Percentiles rank a stretch among this genome's conserved stretches.
Conservation (phyloP, 768 basidiomycete species). For the Baorangia bicolor region DNA sequence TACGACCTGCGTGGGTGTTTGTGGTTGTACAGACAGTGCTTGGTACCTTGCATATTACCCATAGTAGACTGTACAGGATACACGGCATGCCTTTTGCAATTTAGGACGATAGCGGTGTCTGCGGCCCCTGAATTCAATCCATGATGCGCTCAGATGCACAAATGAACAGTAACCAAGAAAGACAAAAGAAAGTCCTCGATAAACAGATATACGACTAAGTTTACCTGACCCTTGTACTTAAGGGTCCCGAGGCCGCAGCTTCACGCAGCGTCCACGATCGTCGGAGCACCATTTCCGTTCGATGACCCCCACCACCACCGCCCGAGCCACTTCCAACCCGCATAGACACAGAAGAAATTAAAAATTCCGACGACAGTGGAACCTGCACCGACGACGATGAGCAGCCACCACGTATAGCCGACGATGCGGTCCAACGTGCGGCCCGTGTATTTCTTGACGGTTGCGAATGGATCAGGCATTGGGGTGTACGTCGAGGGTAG, state of each 20-base stretch:
- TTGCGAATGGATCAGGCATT: conserved; percentile 50
- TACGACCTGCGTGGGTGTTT: neutral
- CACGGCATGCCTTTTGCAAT: neutral
- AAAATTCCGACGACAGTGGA: conserved; percentile 66
- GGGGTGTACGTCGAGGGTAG: conserved; percentile 54
- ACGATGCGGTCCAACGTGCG: conserved; percentile 67
- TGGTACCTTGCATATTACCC: neutral
- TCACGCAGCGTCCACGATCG: conserved; percentile 19
- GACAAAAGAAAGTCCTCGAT: neutral
- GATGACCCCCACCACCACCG: conserved; percentile 22
- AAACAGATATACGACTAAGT: neutral
- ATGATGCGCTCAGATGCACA: neutral
- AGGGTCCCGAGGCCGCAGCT: neutral
- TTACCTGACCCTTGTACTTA: neutral
- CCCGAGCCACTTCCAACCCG: conserved; percentile 62
- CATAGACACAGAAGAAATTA: conserved; percentile 68
- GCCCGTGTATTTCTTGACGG: conserved; percentile 62
- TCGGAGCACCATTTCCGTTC: conserved; percentile 4
- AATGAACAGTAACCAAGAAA: neutral
- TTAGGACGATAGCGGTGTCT: neutral
- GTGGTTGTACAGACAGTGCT: neutral
- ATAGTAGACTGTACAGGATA: neutral
- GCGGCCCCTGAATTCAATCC: neutral
- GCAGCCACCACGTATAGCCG: conserved; percentile 77
- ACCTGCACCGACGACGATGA: conserved; percentile 76